phyloP scores from a whole-genome alignment of 352 stramenopile genomes.

The Pythium monospermum region DNA sequence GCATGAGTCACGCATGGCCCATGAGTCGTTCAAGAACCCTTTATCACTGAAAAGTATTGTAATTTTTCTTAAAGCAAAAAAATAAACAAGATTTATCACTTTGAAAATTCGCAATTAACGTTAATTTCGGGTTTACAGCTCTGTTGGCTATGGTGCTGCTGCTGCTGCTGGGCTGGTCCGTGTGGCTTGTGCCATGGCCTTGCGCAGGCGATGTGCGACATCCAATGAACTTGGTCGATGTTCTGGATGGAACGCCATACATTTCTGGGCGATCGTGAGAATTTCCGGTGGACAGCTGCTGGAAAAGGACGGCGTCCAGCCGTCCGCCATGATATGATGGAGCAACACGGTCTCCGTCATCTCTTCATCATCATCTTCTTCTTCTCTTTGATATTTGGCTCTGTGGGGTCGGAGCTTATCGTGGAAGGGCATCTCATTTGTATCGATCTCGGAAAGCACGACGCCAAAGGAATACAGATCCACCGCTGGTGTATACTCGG shows the following conservation, averaged over 20 bases:
- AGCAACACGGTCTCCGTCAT: conserved; percentile 40
- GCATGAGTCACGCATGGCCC: too few species aligned
- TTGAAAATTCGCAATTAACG: too few species aligned
- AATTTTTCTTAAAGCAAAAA: too few species aligned
- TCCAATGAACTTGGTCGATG: conserved; percentile 37
- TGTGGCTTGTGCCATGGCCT: conserved; percentile 23
- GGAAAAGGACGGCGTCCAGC: conserved; percentile 45
- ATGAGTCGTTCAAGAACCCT: too few species aligned
- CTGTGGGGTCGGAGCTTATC: too few species aligned
- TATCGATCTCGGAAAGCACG: conserved; percentile 52
- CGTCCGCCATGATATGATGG: conserved; percentile 43
- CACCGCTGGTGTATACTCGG: conserved; percentile 41
- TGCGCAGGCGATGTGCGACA: conserved; percentile 40
- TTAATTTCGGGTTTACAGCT: too few species aligned
- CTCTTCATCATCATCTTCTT: conserved; percentile 17
- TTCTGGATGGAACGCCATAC: conserved; percentile 31
- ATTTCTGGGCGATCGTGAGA: conserved; percentile 40
- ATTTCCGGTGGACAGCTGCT: conserved; percentile 38
- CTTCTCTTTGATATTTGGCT: too few species aligned
- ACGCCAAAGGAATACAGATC: conserved; percentile 64
- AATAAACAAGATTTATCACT: too few species aligned
- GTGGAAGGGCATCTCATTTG: conserved; percentile 41
- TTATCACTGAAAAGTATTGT: too few species aligned
- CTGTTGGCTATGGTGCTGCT: too few species aligned
- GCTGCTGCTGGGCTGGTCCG: too few species aligned